Percentiles rank a stretch among this genome's conserved stretches.
Conservation (phyloP, 306 rosid species). For the Malus orientalis region DNA sequence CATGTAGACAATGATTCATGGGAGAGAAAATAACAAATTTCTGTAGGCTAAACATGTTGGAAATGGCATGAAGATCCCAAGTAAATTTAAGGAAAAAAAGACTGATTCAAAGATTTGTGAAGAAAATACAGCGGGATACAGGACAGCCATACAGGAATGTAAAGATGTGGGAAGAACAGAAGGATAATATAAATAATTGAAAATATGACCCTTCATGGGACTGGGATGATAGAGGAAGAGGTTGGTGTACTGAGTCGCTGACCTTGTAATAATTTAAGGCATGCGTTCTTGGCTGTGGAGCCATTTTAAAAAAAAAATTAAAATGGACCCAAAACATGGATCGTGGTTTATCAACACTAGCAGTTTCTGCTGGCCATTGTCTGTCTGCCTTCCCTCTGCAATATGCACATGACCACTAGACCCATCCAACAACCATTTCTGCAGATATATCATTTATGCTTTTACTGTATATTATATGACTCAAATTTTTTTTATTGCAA, state of each 20-base stretch:
- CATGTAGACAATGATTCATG: neutral
- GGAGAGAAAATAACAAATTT: neutral
- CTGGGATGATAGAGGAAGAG: constrained; percentile 1
- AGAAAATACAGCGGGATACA: neutral
- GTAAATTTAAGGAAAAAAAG: neutral
- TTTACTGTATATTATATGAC: neutral
- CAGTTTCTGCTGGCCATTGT: constrained; percentile 19
- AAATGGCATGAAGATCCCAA: constrained; percentile 2
- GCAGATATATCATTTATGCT: neutral
- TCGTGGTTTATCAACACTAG: constrained; percentile 21
- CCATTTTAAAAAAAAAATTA: neutral
- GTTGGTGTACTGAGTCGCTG: neutral
- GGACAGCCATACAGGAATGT: neutral
- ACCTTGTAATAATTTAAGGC: constrained; percentile 1
- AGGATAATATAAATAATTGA: constrained; percentile 37
- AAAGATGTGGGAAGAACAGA: constrained; percentile 12
- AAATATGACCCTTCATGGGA: neutral
- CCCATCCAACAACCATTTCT: constrained; percentile 15
- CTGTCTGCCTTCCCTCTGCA: constrained; percentile 29
- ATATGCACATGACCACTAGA: constrained; percentile 46
- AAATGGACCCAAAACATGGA: constrained; percentile 21
- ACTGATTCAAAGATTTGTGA: neutral
- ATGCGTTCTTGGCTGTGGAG: constrained; percentile 19
- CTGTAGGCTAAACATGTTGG: constrained; percentile 1
- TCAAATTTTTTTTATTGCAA: neutral